Base-by-base conservation (phyloP, 257 asterid genomes). In the Knoxia roxburghii region DNA sequence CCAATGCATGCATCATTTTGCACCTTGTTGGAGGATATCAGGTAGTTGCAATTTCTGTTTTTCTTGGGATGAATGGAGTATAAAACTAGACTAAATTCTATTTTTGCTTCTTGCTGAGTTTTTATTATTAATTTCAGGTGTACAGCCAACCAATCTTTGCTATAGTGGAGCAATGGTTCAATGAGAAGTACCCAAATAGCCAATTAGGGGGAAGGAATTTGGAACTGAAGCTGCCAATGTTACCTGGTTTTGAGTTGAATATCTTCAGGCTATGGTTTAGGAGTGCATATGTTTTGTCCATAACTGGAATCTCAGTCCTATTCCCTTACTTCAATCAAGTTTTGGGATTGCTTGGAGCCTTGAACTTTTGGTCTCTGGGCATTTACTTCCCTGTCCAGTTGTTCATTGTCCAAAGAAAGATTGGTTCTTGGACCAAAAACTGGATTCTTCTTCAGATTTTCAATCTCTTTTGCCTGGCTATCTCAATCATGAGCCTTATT, bases 301-400 rank as follows among this genome's bases (percentile, higher is more conserved):
- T 89, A 5, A 86, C 89, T 1, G 80, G 67, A 26, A 56, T 89
- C 24, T 80, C 89, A 13, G 24, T 86, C 46, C 43, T 81, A 2
- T 84, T 84, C 67, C 96, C 95, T 32, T 89, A 78, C 77, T 89
- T 84, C 81, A 89, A 89, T 49, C 78, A 83, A 69, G 95, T 86
- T 2, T 59, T 89, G 37, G 96, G 91, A 68, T 68, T 89, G 50
- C 57, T 84, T 0, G 95, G 96, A 54, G 95, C 91, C 14, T 59
- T 86, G 65, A 81, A 71, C 37, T 84, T 86, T 68, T 89, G 91
- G 95, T 89, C 96, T 1, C 35, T 86, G 80, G 82, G 80, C 11
- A 77, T 89, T 32, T 86, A 84, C 69, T 89, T 89, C 68, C 96
- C 96, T 0, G 82, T 85, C 2, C 86, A 86, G 68, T 86, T 89